Conservation (phyloP, 345 rosid genomes). For the Moricandia moricandioides region DNA sequence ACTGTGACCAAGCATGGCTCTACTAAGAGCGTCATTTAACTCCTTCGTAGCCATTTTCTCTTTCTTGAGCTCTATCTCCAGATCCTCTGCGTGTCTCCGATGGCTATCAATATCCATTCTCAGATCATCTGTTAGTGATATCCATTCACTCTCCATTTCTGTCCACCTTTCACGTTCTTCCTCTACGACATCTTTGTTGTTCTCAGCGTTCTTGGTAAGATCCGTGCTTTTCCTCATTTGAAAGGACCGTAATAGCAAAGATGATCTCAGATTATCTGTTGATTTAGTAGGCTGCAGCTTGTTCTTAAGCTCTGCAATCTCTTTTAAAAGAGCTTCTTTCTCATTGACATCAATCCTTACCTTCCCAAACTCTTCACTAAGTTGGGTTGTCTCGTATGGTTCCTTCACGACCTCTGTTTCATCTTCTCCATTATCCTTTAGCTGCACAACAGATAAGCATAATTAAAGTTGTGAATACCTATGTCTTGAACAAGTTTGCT, state of each 20-base stretch:
- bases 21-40: slow-evolving; percentile 73
- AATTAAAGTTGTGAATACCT: neutral
- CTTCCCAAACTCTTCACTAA: slow-evolving; percentile 27
- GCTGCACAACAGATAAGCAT: slow-evolving; percentile 22
- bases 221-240: slow-evolving; percentile 61
- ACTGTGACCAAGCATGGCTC: slow-evolving; percentile 87
- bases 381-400: too few species aligned
- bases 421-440: slow-evolving; percentile 16
- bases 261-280: slow-evolving; percentile 66
- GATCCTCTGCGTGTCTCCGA: slow-evolving; percentile 69
- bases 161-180: slow-evolving; percentile 83
- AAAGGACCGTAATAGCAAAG: slow-evolving; percentile 64
- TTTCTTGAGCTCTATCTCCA: slow-evolving; percentile 60
- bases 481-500: neutral
- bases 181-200: slow-evolving; percentile 45
- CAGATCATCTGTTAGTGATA: slow-evolving; percentile 88
- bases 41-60: slow-evolving; percentile 76
- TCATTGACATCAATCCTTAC: slow-evolving; percentile 46
- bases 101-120: slow-evolving; percentile 72
- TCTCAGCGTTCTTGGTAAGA: neutral
- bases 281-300: slow-evolving; percentile 65
- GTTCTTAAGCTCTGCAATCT: slow-evolving; percentile 63
- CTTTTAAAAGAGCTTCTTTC: slow-evolving; percentile 79
- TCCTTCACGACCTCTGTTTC: too few species aligned
- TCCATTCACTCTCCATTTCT: slow-evolving; percentile 99